These are phyloP conservation scores for Leccinum ponderosum DNA, from an alignment of 1,284 basidiomycete genomes.

Conservation along the genomic window DNA sequence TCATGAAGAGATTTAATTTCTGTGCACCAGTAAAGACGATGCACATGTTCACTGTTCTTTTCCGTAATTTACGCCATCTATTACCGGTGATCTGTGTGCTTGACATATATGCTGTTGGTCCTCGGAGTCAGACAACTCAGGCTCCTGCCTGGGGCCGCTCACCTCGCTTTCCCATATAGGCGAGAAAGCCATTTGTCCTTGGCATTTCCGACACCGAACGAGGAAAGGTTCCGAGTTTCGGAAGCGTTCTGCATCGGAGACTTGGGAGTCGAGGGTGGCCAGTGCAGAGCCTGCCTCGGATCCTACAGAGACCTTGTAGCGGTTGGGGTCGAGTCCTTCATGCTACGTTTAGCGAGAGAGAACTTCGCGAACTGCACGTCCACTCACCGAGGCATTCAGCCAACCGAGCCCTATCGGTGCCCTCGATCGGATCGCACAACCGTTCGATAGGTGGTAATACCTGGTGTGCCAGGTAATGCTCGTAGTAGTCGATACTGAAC, in stretches of 20 bases:
- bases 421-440: constrained; percentile 95
- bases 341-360: constrained; percentile 4
- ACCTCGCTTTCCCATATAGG: constrained; percentile 70
- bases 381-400: constrained; percentile 90
- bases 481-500: constrained; percentile 77
- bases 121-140: too few relatives aligned
- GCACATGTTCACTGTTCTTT: too few relatives aligned
- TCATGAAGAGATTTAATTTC: too few relatives aligned
- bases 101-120: too few relatives aligned
- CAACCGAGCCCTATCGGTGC: constrained; percentile 87
- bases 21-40: too few relatives aligned
- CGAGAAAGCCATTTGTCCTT: constrained; percentile 60
- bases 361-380: background rate
- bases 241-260: constrained; percentile 88
- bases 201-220: constrained; percentile 76
- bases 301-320: constrained; percentile 58
- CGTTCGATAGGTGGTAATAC: constrained; percentile 94
- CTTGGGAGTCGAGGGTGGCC: constrained; percentile 85
- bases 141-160: constrained; percentile 14
- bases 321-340: constrained; percentile 81
- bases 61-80: too few relatives aligned
- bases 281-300: constrained; percentile 71
- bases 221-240: constrained; percentile 69
- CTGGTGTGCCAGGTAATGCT: constrained; percentile 91
- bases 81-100: too few relatives aligned